Conservation (phyloP, 768 basidiomycete species). For the Arthromyces matolae region DNA sequence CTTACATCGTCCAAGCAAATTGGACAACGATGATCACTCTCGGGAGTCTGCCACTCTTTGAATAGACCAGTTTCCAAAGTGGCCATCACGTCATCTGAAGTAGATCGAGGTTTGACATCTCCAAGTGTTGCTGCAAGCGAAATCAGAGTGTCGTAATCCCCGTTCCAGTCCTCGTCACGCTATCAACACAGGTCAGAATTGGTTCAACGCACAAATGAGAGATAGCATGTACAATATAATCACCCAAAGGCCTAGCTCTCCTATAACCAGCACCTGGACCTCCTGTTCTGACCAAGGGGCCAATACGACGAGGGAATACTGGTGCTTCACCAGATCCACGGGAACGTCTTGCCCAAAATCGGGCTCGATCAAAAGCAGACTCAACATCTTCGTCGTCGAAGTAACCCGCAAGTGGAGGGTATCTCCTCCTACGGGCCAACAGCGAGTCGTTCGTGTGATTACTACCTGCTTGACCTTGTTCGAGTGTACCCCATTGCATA, state of each 20-base stretch:
- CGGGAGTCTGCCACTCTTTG: conserved; percentile 63
- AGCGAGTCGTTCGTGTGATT: background rate
- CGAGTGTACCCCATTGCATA: conserved; percentile 14
- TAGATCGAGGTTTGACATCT: conserved; percentile 63
- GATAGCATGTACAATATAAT: conserved; percentile 48
- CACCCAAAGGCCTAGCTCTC: conserved; percentile 31
- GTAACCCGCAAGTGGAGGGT: background rate
- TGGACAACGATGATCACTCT: conserved; percentile 73
- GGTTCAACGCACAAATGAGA: background rate
- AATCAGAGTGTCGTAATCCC: conserved; percentile 69
- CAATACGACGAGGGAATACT: conserved; percentile 16
- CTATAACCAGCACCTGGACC: conserved; percentile 11
- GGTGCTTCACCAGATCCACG: conserved; percentile 9
- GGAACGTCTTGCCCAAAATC: conserved; percentile 5
- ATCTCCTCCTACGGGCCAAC: conserved; percentile 4
- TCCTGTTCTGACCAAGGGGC: conserved; percentile 11
- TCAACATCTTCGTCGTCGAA: conserved; percentile 3
- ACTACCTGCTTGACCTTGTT: conserved; percentile 4
- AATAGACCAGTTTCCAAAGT: conserved; percentile 58
- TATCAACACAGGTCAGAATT: conserved; percentile 24
- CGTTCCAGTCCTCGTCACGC: conserved; percentile 76
- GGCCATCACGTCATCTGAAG: conserved; percentile 58
- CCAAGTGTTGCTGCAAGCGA: conserved; percentile 57
- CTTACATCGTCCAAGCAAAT: conserved; percentile 84
- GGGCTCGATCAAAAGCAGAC: background rate